These are phyloP conservation scores for Clonostachys sp. DNA, from an alignment of 2,329 filamentous ascomycete species.

Conservation along the genomic window DNA sequence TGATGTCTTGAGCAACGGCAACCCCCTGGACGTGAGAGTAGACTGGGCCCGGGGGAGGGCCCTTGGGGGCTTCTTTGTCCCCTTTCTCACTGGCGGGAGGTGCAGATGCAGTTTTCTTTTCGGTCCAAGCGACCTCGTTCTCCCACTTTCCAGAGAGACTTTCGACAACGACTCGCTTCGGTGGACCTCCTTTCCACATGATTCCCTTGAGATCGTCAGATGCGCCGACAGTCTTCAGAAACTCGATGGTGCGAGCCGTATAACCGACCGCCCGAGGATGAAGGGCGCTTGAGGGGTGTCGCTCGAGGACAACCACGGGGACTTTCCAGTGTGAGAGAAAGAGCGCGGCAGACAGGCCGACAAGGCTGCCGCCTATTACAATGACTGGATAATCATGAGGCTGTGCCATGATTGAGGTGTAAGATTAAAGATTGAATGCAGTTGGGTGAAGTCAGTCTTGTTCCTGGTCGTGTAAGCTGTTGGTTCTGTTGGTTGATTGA, in stretches of 20 bases:
- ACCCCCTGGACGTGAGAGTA: conserved; percentile 13
- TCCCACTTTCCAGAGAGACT: conserved; percentile 13
- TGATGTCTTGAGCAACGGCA: conserved; percentile 27
- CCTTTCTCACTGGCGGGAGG: not conserved
- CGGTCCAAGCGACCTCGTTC: conserved; percentile 11
- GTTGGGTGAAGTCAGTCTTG: too few species aligned
- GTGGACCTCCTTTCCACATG: conserved; percentile 9
- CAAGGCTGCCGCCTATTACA: conserved; percentile 30
- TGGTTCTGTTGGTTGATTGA: too few species aligned
- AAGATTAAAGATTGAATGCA: not conserved
- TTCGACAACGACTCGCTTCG: conserved; percentile 11
- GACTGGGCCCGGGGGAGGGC: not conserved
- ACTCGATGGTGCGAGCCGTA: conserved; percentile 29
- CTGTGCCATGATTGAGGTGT: not conserved
- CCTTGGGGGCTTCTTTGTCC: not conserved
- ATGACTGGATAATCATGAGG: conserved; percentile 15
- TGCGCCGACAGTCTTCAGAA: conserved; percentile 19
- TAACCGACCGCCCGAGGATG: conserved; percentile 30
- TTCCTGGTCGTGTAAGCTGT: too few species aligned
- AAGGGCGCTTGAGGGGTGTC: conserved; percentile 21
- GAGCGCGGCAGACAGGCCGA: conserved; percentile 30
- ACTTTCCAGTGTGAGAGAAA: conserved; percentile 23
- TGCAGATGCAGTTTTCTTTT: conserved; percentile 1
- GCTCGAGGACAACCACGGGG: conserved; percentile 26
- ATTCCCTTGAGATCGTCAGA: conserved; percentile 2